These are phyloP conservation scores for Acorus gramineus DNA, from an alignment of 106 monocot species.

Conservation along the genomic window DNA sequence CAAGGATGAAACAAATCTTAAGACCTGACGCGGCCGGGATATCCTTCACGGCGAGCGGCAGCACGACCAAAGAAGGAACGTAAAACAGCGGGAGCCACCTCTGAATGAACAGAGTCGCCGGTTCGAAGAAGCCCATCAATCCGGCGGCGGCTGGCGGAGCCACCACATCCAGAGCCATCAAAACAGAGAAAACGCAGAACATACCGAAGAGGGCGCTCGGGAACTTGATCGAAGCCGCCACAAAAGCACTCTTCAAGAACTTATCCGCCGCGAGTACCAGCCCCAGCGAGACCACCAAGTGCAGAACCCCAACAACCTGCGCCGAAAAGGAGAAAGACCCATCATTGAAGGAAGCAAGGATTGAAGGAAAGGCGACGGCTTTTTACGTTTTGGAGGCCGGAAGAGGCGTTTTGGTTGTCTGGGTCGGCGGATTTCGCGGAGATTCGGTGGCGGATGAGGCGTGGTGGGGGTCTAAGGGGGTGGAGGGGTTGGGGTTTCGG, in stretches of 20 bases:
- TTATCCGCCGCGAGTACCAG: slow-evolving; percentile 64
- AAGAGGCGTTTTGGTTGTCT: slow-evolving; percentile 15
- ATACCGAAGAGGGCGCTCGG: slow-evolving; percentile 93
- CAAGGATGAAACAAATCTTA: slow-evolving; percentile 67
- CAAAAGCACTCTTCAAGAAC: slow-evolving; percentile 57
- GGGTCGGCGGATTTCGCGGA: slow-evolving; percentile 14
- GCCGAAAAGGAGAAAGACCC: not conserved
- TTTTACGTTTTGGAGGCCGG: slow-evolving; percentile 25
- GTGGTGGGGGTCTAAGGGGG: too few relatives aligned
- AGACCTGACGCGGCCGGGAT: slow-evolving; percentile 55
- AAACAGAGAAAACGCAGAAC: slow-evolving; percentile 83
- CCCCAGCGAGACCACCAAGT: slow-evolving; percentile 68
- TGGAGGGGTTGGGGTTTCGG: too few relatives aligned
- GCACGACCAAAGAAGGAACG: slow-evolving; percentile 80
- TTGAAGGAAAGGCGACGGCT: not conserved
- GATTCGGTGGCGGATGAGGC: slow-evolving; percentile 2
- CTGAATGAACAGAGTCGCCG: slow-evolving; percentile 86
- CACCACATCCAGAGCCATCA: slow-evolving; percentile 40
- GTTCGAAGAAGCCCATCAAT: slow-evolving; percentile 70
- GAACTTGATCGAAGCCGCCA: slow-evolving; percentile 74
- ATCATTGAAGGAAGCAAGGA: not conserved
- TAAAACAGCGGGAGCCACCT: slow-evolving; percentile 93
- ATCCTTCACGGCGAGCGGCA: slow-evolving; percentile 76
- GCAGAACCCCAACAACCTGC: slow-evolving; percentile 50
- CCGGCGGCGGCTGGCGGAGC: slow-evolving; percentile 48